Evolutionary conservation across 371 early-diverging fungal genomes (phyloP), one percentile per base, ranked within the genome.

Genomic region (Actinomortierella ambigua): DNA sequence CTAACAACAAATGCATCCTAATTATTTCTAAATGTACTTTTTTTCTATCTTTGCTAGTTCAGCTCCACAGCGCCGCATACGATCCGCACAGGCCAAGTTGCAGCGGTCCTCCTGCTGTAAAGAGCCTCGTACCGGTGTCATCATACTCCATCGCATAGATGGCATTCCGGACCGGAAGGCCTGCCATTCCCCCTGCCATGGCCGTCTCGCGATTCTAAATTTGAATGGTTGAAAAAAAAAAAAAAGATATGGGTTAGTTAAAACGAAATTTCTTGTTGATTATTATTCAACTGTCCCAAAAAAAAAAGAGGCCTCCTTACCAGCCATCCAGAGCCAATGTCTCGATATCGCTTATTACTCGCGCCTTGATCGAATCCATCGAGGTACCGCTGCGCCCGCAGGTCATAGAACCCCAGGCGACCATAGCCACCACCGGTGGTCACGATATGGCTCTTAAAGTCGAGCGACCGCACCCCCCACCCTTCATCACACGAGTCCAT

Each of bases 381-480:
- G 28, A 85, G 51, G 78, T 79, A 69, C 57, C 68, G 27, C 76
- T 85, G 62, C 53, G 65, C 67, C 60, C 89, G 52, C 65, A 78
- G 40, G 50, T 84, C 83, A 53, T 78, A 79, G 56, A 78, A 83
- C 6, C 80, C 71, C 1, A 82, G n/a, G 15, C 76, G 65, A 11
- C 83, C 85, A 46, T 48, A 61, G 3, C 82, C 83, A 13, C 81
- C 87, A 0, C 91, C 90, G 15, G 84, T 79, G 0, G 88, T 81
- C 26, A 88, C 49, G 26, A 87, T 77, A 46, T 79, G 79, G 24
- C 73, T 56, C 46, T 78, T 77, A 46, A 86, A 78, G 23, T 75
- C 77, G 5, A 91, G 47, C 6, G 86, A 80, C 3, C 90, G 77
- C 3, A 91, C 89, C 2, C 91, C 91, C 88, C 90, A 90, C 1